phyloP scores from a whole-genome alignment of 306 rosid genomes.

The Begonia peltatifolia region DNA sequence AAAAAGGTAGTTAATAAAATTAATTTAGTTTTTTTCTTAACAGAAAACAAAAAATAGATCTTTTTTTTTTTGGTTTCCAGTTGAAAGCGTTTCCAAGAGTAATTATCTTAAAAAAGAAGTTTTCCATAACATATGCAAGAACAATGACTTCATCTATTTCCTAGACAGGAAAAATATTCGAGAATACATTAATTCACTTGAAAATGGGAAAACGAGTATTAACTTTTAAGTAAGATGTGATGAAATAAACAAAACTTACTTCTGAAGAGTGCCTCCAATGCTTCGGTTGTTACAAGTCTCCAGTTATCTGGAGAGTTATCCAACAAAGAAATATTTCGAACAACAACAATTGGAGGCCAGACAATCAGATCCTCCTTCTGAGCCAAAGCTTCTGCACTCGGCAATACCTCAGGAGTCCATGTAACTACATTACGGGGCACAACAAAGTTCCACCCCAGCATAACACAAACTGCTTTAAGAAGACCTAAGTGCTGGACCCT shows the following conservation, averaged over 20 bases:
- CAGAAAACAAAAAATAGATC: no score
- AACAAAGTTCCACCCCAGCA: constrained; percentile 83
- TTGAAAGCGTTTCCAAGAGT: no score
- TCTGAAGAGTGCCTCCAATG: constrained; percentile 74
- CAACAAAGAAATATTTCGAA: constrained; percentile 67
- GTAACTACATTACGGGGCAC: constrained; percentile 60
- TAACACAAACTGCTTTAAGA: constrained; percentile 76
- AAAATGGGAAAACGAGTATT: no score
- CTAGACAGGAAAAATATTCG: no score
- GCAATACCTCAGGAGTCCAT: constrained; percentile 74
- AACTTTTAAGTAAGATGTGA: no score
- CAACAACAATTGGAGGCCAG: constrained; percentile 76
- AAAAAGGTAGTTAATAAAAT: no score
- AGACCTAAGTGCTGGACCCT: constrained; percentile 76
- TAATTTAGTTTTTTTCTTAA: no score
- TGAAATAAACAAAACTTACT: constrained; percentile 28
- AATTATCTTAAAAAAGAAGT: no score
- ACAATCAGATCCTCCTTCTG: constrained; percentile 91
- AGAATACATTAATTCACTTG: no score
- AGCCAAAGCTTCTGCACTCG: constrained; percentile 47
- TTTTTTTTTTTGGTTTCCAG: no score
- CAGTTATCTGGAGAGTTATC: constrained; percentile 58
- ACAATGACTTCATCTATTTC: no score
- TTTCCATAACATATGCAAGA: no score
- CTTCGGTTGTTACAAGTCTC: constrained; percentile 68